Base-by-base conservation (phyloP, 1,139 yeast genomes). In the Hyphopichia wangnamkhiaoensis region DNA sequence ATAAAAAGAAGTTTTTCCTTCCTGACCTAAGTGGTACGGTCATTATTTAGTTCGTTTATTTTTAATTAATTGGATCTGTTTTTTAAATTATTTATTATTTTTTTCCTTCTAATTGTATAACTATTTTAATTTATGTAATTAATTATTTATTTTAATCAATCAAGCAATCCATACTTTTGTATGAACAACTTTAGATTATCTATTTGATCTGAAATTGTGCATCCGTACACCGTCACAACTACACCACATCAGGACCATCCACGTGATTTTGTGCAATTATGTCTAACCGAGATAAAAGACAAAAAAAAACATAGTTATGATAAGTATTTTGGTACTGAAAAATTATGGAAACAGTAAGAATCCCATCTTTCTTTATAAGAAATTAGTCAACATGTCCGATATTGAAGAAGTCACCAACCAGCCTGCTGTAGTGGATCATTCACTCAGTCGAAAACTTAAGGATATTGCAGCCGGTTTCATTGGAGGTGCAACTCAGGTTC, bases 401-500 rank as follows among this genome's bases (percentile, higher is more conserved):
- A 7, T 17, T 18, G 23, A 15, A 15, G 21, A 29, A 9, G 26
- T 23, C 9, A 12, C 26, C 26, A 23, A 23, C 12, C 12, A 9
- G 12, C 26, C 26, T 9, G 26, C 26, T 23, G 56, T 54, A 43
- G 61, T 78, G 4, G 89, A 82, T 52, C 65, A 65, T 20, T 79
- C 84, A 4, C 43, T 78, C 34, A 46, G 71, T 4, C 63, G 90
- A 39, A 83, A 83, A 53, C 70, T 64, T 31, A 83, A 83, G 51
- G 90, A 83, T 51, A 73, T 80, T 54, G 58, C 71, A 4, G 77
- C 78, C 2, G 79, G 78, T 2, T 72, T 72, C 45, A 60, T 72
- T 5, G 78, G 78, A 2, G 78, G 78, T 42, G 77, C 86, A 15
- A 83, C 84, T 0, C 91, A 84, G 58, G 90, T 84, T 3, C 66